phyloP scores from a whole-genome alignment of 2,329 filamentous ascomycete genomes.

The Fusarium sp. region DNA sequence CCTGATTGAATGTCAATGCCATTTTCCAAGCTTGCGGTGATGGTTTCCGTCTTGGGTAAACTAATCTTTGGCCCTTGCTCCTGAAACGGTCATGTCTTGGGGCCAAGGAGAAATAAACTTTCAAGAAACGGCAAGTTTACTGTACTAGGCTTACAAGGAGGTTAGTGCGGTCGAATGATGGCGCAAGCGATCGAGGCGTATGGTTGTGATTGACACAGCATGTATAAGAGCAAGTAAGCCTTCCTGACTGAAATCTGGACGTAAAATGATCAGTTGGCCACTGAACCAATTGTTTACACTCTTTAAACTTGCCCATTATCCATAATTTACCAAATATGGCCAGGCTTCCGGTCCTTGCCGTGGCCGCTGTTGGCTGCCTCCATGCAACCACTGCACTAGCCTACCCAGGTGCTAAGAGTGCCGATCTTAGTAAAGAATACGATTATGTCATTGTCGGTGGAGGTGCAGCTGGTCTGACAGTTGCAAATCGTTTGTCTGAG shows the following conservation, averaged over 20 bases:
- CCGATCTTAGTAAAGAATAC: constrained; percentile 17
- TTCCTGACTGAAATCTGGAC: neutral
- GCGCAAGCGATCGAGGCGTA: neutral
- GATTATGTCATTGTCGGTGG: constrained; percentile 38
- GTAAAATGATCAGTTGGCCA: neutral
- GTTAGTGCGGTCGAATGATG: neutral
- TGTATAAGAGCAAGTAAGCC: neutral
- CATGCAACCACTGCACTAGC: neutral
- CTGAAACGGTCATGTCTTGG: neutral
- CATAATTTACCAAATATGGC: neutral
- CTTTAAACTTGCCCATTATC: neutral
- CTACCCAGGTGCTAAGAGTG: neutral
- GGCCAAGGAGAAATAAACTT: neutral
- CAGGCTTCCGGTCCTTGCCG: neutral
- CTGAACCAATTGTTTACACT: neutral
- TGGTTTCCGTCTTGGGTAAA: neutral
- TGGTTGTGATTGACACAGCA: neutral
- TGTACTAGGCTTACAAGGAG: neutral
- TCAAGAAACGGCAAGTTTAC: neutral
- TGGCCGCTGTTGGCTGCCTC: neutral
- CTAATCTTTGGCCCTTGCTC: neutral
- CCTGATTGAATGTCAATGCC: neutral
- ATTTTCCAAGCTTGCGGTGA: neutral
- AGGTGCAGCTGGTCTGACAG: constrained; percentile 35
- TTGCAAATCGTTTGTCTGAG: constrained; percentile 37